A percentile compares a stretch with the other conserved stretches of the same genome.
Conservation (phyloP, 2,329 filamentous ascomycete genomes). For the Tympanopsis confertula region DNA sequence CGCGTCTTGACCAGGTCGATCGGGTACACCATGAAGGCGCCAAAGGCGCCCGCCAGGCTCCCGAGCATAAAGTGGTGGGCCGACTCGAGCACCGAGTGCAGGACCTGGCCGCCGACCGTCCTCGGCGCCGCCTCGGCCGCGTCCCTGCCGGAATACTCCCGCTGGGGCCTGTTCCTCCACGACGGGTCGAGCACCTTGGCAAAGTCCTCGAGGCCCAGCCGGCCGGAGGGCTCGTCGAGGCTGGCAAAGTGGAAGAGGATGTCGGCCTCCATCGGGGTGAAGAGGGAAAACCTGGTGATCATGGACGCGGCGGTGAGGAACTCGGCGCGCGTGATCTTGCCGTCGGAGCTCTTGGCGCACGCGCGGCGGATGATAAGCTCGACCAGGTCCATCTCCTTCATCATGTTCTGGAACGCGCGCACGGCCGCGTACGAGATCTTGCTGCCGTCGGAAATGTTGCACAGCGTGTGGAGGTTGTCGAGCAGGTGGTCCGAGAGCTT, state of each 20-base stretch:
- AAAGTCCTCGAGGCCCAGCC: slow-evolving; percentile 74
- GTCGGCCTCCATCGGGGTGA: slow-evolving; percentile 97
- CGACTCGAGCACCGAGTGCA: slow-evolving; percentile 61
- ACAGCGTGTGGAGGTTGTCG: slow-evolving; percentile 80
- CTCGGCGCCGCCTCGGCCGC: slow-evolving; percentile 30
- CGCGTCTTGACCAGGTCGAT: slow-evolving; percentile 98
- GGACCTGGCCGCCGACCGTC: slow-evolving; percentile 39
- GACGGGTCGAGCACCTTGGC: slow-evolving; percentile 88
- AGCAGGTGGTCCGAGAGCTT: slow-evolving; percentile 95
- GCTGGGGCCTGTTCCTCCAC: slow-evolving; percentile 60
- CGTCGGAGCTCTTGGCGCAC: slow-evolving; percentile 69
- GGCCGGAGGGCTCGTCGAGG: slow-evolving; percentile 76
- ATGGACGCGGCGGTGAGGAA: slow-evolving; percentile 89
- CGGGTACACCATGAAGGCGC: slow-evolving; percentile 98
- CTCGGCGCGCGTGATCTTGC: slow-evolving; percentile 85
- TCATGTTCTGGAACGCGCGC: slow-evolving; percentile 93
- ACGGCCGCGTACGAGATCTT: slow-evolving; percentile 98
- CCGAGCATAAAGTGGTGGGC: slow-evolving; percentile 84
- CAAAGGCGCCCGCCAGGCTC: slow-evolving; percentile 85
- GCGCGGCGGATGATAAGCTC: slow-evolving; percentile 87
- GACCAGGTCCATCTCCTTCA: slow-evolving; percentile 93
- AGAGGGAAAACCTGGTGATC: slow-evolving; percentile 84
- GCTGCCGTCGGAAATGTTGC: slow-evolving; percentile 82
- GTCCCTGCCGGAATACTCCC: slow-evolving; percentile 28
- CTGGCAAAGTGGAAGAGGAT: slow-evolving; percentile 98